Conservation (phyloP, 345 rosid species). For the Syzygium jambos region DNA sequence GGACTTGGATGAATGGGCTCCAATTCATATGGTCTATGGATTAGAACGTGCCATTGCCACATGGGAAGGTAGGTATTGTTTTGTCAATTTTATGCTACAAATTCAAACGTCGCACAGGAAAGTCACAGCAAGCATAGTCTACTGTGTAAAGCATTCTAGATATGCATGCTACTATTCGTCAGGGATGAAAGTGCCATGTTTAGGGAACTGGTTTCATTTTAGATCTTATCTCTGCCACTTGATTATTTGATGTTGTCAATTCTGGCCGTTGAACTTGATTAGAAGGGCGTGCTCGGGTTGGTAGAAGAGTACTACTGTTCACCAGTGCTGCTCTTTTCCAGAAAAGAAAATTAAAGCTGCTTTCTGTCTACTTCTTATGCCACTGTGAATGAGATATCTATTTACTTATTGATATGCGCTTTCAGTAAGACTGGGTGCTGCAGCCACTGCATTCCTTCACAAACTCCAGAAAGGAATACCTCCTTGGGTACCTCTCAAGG, state of each 20-base stretch:
- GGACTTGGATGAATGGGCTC: conserved; percentile 96
- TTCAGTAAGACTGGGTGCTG: conserved; percentile 85
- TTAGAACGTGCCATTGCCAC: conserved; percentile 87
- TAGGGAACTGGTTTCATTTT: not conserved
- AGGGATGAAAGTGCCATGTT: not conserved
- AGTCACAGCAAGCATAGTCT: not conserved
- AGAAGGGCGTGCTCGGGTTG: not conserved
- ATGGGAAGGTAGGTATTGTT: conserved; percentile 69
- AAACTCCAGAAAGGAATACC: conserved; percentile 86
- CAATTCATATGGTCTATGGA: conserved; percentile 92
- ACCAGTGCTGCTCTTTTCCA: not conserved
- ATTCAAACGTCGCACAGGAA: not conserved
- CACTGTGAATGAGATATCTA: not conserved
- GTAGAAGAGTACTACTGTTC: not conserved
- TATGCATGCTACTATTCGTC: not conserved
- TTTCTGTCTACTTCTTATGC: not conserved
- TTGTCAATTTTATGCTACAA: not conserved
- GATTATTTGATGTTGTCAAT: not conserved
- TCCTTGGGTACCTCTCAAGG: conserved; percentile 86
- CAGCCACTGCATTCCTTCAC: conserved; percentile 75
- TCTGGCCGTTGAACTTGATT: not conserved
- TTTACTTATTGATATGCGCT: conserved; percentile 1
- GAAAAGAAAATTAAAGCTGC: not conserved
- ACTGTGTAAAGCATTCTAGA: not conserved
- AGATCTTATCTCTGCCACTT: not conserved